Conservation (phyloP, 2,329 filamentous ascomycete genomes). For the Plenodomus biglobosus region DNA sequence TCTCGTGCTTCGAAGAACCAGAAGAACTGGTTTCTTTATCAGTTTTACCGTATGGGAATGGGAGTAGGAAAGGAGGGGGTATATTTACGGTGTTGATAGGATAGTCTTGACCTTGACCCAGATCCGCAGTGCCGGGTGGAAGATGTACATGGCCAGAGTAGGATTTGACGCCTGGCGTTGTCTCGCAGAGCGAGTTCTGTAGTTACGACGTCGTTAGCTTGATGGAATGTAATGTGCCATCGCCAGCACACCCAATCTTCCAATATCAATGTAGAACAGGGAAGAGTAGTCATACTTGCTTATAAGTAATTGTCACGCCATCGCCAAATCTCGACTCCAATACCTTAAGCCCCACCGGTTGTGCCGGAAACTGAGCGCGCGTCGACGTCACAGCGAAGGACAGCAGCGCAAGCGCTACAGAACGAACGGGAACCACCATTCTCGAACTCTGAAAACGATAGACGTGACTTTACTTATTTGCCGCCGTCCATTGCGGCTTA, state of each 20-base stretch:
- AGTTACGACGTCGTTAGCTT: background rate
- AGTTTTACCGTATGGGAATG: background rate
- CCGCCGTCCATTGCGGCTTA: no score
- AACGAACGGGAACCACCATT: constrained; percentile 6
- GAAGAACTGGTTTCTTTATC: constrained; percentile 33
- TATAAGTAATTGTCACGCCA: constrained; percentile 29
- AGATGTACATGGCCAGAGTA: constrained; percentile 54
- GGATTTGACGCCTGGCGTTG: constrained; percentile 55
- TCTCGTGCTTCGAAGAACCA: constrained; percentile 57
- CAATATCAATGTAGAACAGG: background rate
- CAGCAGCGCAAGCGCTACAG: constrained; percentile 5
- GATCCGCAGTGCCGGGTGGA: constrained; percentile 18
- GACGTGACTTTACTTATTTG: no score
- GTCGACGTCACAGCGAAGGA: constrained; percentile 6
- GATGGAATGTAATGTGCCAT: no score
- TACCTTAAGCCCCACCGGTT: constrained; percentile 15
- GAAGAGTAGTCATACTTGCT: constrained; percentile 16
- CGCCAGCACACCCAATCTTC: background rate
- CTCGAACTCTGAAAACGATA: no score
- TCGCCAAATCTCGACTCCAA: constrained; percentile 23
- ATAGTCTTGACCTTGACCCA: constrained; percentile 23
- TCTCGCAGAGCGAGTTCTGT: constrained; percentile 54
- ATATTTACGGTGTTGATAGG: constrained; percentile 19
- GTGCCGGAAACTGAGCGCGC: constrained; percentile 17
- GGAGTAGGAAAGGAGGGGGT: background rate